Base-by-base conservation (phyloP, 805 yeast genomes). In the Groenewaldozyma salmanticensis region DNA sequence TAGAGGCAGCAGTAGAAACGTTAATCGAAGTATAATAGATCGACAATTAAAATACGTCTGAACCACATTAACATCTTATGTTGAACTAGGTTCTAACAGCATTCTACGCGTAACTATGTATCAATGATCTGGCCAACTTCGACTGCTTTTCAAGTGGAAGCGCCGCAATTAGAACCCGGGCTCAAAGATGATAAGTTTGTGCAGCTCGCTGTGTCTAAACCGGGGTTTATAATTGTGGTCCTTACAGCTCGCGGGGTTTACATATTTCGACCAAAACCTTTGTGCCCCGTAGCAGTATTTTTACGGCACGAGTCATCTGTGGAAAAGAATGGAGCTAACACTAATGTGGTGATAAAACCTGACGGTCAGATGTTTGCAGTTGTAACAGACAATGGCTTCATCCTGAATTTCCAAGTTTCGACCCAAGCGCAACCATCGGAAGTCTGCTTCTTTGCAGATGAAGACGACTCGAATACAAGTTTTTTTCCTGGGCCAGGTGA, bases 261-360 rank as follows among this genome's bases (percentile, higher is more conserved):
- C 45, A 38, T 69, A 27, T 68, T 57, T 52, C 65, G 68, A 42
- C 59, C 62, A 18, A 50, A 55, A 44, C 71, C 74, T 2, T 58
- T 67, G 36, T 58, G 71, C 11, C 75, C 78, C 1, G 57, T 75
- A 3, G 68, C 72, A 6, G 65, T 66, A 2, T 75, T 74, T 48
- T 57, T 62, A 4, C 55, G 82, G 41, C 58, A 71, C 0, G 50
- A 52, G 18, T 60, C 62, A 17, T 71, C 78, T 3, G 43, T 76
- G 13, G 58, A 62, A 20, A 58, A 58, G 17, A 70, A 68, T 57
- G 83, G 83, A 1, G 42, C 49, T 5, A 76, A 77, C 53, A 35
- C 50, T 20, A 51, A 58, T 19, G 52, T 74, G 5, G 52, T 53
- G 32, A 55, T 68, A 27, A 60, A 71, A 1, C 68, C 70, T 24